Evolutionary conservation across 2,329 filamentous ascomycete genomes (phyloP), one percentile per base, ranked within the genome.

Genomic region (Plenodomus lindquistii): DNA sequence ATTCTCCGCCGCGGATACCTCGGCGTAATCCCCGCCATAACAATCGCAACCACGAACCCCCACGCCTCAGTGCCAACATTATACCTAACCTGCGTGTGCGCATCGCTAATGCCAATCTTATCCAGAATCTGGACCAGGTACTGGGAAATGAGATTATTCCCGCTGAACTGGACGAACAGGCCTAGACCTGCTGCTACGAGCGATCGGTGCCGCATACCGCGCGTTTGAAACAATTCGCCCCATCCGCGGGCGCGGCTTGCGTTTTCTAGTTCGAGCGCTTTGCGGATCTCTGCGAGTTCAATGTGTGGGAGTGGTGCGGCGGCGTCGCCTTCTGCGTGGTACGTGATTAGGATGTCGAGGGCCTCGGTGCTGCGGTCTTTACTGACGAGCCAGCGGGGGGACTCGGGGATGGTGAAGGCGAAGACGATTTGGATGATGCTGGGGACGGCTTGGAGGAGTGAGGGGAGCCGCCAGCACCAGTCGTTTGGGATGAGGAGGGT

Each of bases 401-500:
- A 85, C 69, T 89, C 86, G 2, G 86, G 85, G 3, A 87, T 65
- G 1, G 71, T 60, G 31, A 82, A 87, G 62, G 89, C 84, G 57
- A 85, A 85, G 3, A 70, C 45, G 22, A 88, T 75, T 71, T 88
- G 85, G 46, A 87, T 75, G 2, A 85, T 51, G 0, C 85, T 85
- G 0, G 85, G 84, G 0, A 83, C 65, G 24, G 81, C 78, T 72
- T 88, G 85, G 11, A 88, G 73, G n/a, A 87, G 74, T 8, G 82
- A 83, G 42, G 86, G 84, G 31, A 81, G 82, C 41, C 85, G 77
- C 86, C 86, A 89, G 2, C 82, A 83, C 85, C 85, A 88, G 60
- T 86, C 75, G 54, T 70, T 80, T 8, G 73, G 63, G 49, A 87
- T 81, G 29, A 77, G 73, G 19, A 80, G 74, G 1, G 85, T 87